A percentile compares a stretch with the other conserved stretches of the same genome.
Conservation (phyloP, 2,329 filamentous ascomycete species). For the Cercospora brassicicola region DNA sequence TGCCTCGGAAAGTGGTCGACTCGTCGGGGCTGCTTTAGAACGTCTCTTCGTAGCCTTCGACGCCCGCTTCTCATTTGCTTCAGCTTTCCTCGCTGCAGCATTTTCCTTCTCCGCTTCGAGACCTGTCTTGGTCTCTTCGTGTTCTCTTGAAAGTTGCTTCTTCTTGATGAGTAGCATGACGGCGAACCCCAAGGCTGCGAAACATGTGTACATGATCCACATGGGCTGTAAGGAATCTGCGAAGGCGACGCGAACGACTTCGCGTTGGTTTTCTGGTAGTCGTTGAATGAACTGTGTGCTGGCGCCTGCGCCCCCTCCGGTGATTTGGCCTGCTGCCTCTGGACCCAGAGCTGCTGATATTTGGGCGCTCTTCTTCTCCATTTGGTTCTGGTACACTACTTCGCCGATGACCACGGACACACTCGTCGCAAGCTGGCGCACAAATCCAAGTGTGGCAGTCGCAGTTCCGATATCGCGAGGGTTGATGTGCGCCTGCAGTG, state of each 20-base stretch:
- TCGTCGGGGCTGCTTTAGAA: neutral
- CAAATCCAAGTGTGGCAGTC: conserved; percentile 66
- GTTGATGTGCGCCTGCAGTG: conserved; percentile 63
- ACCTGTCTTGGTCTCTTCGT: conserved; percentile 53
- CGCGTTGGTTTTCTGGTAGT: conserved; percentile 51
- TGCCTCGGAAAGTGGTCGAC: neutral
- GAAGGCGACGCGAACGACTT: conserved; percentile 46
- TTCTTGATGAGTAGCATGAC: conserved; percentile 44
- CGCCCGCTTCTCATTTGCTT: conserved; percentile 30
- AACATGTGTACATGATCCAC: conserved; percentile 52
- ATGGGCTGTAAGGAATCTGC: conserved; percentile 48
- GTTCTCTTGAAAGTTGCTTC: conserved; percentile 46
- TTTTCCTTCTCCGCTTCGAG: conserved; percentile 46
- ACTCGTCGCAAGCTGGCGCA: conserved; percentile 67
- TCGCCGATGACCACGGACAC: conserved; percentile 71
- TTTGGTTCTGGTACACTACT: conserved; percentile 76
- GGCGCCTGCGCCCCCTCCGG: conserved; percentile 61
- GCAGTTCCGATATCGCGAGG: conserved; percentile 67
- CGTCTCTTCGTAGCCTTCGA: conserved; percentile 18
- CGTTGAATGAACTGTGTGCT: conserved; percentile 59
- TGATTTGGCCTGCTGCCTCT: conserved; percentile 53
- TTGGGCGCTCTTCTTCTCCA: conserved; percentile 56
- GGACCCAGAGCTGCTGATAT: conserved; percentile 55
- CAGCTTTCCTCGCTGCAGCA: conserved; percentile 40
- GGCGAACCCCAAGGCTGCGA: conserved; percentile 44